phyloP scores from a whole-genome alignment of 129 eudicot species.

The Tagetes erecta region DNA sequence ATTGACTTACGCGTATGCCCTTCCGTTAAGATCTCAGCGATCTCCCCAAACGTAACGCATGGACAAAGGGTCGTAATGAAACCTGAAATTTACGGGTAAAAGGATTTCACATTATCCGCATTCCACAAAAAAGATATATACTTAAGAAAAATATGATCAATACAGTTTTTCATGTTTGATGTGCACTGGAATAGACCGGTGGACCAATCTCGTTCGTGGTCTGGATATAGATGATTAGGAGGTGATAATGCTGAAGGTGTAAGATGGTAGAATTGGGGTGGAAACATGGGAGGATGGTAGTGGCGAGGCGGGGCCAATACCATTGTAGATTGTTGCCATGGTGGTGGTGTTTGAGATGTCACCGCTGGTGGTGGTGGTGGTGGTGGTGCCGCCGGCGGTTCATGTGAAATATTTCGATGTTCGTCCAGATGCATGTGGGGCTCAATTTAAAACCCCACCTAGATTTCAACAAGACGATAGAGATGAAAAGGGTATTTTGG shows the following conservation, averaged over 20 bases:
- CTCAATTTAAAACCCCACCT: conserved; percentile 27
- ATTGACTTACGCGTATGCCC: conserved; percentile 55
- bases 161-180: conserved; percentile 48
- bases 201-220: conserved; percentile 52
- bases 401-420: conserved; percentile 12
- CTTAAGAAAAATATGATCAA: too few species aligned
- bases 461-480: conserved; percentile 19
- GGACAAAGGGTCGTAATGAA: conserved; percentile 46
- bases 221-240: conserved; percentile 38
- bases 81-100: conserved; percentile 33
- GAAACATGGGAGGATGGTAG: conserved; percentile 33
- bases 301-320: conserved; percentile 29
- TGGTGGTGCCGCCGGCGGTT: conserved; percentile 20
- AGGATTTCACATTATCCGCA: too few species aligned
- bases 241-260: conserved; percentile 14
- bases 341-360: conserved; percentile 10
- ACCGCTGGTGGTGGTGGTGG: conserved; percentile 14
- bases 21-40: conserved; percentile 56
- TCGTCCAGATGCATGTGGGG: conserved; percentile 39
- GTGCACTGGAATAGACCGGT: conserved; percentile 54
- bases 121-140: too few species aligned
- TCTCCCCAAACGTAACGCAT: conserved; percentile 58
- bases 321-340: conserved; percentile 25
- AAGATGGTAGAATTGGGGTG: conserved; percentile 25
- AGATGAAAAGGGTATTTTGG: conserved; percentile 30